Evolutionary conservation across 345 rosid genomes (phyloP), one percentile per base, ranked within the genome.

Genomic region (Arabis hirsuta): DNA sequence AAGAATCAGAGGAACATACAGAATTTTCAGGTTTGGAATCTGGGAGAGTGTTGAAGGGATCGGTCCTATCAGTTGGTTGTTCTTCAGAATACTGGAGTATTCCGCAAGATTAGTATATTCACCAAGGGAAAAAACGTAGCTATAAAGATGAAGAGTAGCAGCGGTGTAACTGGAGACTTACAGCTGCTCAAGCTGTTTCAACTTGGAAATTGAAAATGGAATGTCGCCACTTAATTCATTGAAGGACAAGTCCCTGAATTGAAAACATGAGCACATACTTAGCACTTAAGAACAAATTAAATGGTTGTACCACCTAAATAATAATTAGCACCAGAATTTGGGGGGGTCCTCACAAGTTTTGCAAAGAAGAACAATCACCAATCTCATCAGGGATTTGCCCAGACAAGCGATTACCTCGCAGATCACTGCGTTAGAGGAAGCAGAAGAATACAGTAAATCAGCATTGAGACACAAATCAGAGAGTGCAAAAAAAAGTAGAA

Each of bases 321-420:
- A 34, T 6, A 6, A 34, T 34, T 34, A 34, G 38, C 9, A 34
- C 38, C 8, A 34, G 9, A 22, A 34, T 5, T 34, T 6, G 1
- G 59, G 7, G 39, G 41, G 41, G 41, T 36, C 11, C 99, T 85
- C 83, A 95, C 99, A 95, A 59, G 82, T 78, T 85, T 74, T 70
- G 73, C 62, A 95, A 67, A 43, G 94, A 86, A 26, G 92, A 84
- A 72, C 98, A 95, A 74, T 90, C 96, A 52, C 98, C 99, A 63
- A 95, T 91, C 83, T 95, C 99, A 67, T 90, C 98, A 29, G 98
- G 99, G 46, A 95, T 95, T 78, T 95, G 99, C 14, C 99, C 98
- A 2, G 93, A 82, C 20, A 91, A 86, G 52, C 70, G 86, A 77
- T 95, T 95, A 41, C 88, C 88, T 66, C 81, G 81, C 7, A 95